Evolutionary conservation across 2,329 filamentous ascomycete genomes (phyloP).

Genomic region (Akanthomyces uredinophilus): DNA sequence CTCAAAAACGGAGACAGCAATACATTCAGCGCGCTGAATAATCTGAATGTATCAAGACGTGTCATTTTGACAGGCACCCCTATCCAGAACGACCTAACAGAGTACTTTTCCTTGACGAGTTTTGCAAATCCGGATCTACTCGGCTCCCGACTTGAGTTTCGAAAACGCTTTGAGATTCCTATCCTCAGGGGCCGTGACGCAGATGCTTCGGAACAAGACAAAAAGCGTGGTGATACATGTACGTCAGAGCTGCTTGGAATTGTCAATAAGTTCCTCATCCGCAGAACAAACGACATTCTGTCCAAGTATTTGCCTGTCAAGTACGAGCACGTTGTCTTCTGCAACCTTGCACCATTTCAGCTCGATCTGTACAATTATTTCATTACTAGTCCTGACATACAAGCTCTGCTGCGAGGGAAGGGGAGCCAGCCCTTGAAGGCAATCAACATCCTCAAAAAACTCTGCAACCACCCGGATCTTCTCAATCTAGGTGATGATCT

Average conservation of each 20-base stretch:
- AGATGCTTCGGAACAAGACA: constrained; percentile 76
- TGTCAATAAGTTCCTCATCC: constrained; percentile 98
- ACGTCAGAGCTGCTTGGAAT: constrained; percentile 73
- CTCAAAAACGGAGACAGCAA: constrained; percentile 95
- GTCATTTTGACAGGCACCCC: constrained; percentile 96
- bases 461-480: constrained; percentile 96
- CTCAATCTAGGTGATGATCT: constrained; percentile 78
- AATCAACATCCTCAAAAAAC: constrained; percentile 93
- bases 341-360: constrained; percentile 89
- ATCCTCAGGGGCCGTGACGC: constrained; percentile 90
- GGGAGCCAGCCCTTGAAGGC: constrained; percentile 94
- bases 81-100: constrained; percentile 96
- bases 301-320: constrained; percentile 98
- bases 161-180: constrained; percentile 88
- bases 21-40: constrained; percentile 88
- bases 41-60: constrained; percentile 80
- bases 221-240: constrained; percentile 76
- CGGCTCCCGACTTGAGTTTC: constrained; percentile 83
- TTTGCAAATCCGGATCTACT: constrained; percentile 94
- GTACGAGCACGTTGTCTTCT: constrained; percentile 99
- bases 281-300: constrained; percentile 93
- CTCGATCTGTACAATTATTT: constrained; percentile 94
- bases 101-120: constrained; percentile 93
- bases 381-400: constrained; percentile 91
- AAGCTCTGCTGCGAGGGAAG: constrained; percentile 84